Evolutionary conservation across 139 green algal species (phyloP).

Genomic region (Bryopsis sp.): DNA sequence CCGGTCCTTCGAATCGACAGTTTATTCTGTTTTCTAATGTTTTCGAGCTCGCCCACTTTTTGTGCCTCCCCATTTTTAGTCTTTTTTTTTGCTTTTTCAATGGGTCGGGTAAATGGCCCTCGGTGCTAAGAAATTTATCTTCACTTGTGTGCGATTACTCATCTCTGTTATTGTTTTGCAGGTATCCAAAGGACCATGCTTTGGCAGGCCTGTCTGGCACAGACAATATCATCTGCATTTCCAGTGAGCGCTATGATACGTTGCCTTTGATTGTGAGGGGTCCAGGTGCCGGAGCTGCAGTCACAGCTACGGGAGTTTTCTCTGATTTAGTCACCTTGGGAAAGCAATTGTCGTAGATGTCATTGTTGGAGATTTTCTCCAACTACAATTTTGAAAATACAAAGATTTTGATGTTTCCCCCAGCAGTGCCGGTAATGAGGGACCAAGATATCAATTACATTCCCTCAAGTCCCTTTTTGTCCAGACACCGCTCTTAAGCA

Average conservation of each 20-base stretch:
- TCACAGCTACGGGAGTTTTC: constrained; percentile 17
- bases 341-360: too few relatives aligned
- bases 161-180: constrained; percentile 21
- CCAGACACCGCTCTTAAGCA: too few relatives aligned
- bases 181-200: constrained; percentile 64
- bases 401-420: too few relatives aligned
- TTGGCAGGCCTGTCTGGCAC: constrained; percentile 77
- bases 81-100: constrained; percentile 29
- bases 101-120: background rate
- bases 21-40: too few relatives aligned
- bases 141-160: background rate
- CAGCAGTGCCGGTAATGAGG: too few relatives aligned
- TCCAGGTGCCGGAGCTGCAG: constrained; percentile 15
- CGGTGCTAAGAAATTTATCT: background rate
- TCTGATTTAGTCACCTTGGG: constrained; percentile 10
- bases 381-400: too few relatives aligned
- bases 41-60: too few relatives aligned
- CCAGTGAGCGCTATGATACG: background rate
- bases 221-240: constrained; percentile 70
- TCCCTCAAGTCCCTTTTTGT: too few relatives aligned
- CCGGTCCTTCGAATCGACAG: background rate
- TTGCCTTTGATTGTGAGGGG: constrained; percentile 11
- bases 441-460: too few relatives aligned
- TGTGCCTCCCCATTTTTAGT: too few relatives aligned
- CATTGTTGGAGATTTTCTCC: too few relatives aligned